Evolutionary conservation across 1,139 yeast species (phyloP).

Genomic region (Debaryomyces sp.): DNA sequence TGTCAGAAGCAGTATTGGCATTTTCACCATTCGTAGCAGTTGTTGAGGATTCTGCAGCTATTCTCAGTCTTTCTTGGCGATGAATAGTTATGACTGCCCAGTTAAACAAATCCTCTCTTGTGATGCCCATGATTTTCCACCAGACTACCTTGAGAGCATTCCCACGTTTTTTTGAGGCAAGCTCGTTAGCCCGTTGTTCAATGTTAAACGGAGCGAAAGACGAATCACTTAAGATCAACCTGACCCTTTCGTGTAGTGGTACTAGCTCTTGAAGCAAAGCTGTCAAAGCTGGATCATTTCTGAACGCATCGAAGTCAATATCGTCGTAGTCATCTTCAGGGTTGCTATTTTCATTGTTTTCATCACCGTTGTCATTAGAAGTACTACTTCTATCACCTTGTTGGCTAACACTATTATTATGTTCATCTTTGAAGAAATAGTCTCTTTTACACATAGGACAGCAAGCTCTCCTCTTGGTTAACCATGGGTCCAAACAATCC

Average conservation of each 20-base stretch:
- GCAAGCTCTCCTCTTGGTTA: conserved; percentile 72
- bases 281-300: conserved; percentile 42
- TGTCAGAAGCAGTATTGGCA: background rate
- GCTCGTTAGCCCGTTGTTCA: conserved; percentile 45
- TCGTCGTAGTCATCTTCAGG: conserved; percentile 25
- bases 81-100: conserved; percentile 53
- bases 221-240: conserved; percentile 35
- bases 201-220: conserved; percentile 31
- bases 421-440: conserved; percentile 48
- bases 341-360: conserved; percentile 6
- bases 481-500: conserved; percentile 83
- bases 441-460: conserved; percentile 88
- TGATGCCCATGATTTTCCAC: conserved; percentile 61
- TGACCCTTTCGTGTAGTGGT: conserved; percentile 43
- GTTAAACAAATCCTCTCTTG: conserved; percentile 47
- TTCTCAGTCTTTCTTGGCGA: conserved; percentile 2
- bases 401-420: conserved; percentile 3
- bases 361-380: background rate
- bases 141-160: conserved; percentile 38
- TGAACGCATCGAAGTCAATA: conserved; percentile 44
- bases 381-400: background rate
- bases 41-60: background rate
- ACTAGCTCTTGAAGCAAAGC: conserved; percentile 44
- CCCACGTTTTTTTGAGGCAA: conserved; percentile 39
- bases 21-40: background rate